Base-by-base conservation (phyloP, 805 yeast species). In the Ogataea methylovora region DNA sequence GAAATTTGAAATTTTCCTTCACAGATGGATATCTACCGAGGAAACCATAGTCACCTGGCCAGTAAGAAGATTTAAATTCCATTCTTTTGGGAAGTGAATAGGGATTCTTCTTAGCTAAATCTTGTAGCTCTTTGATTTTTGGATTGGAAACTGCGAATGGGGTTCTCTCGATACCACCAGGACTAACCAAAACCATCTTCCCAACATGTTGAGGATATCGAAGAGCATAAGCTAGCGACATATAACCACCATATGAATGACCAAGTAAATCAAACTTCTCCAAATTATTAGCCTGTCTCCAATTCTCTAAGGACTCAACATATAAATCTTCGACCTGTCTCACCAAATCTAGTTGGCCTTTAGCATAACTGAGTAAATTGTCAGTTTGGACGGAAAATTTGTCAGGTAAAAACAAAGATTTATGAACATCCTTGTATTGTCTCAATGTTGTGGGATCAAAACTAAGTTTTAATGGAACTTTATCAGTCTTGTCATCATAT, bases 171-270 rank as follows among this genome's bases (percentile, higher is more conserved):
- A 84, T 76, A 0, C 94, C 94, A 1, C 81, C 83, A 0, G 94
- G 94, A 10, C 86, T 77, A 3, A 80, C 69, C 17, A 84, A 59
- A 2, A 81, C 62, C 43, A 84, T 56, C 38, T 71, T 69, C 12
- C 66, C 56, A 6, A 84, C 63, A 4, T 64, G 51, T 0, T 69
- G 51, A 0, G 87, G 85, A 45, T 79, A 67, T 40, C 63, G 71
- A 28, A 76, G 49, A 2, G 83, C 66, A 51, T 80, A 84, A 6
- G 78, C 71, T 32, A 73, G 71, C 0, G 84, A 71, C 59, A 85
- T 60, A 45, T 81, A 79, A 0, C 86, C 92, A 22, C 94, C 94
- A 42, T 74, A 76, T 0, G 94, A 83, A 54, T 84, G 94, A 1
- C 86, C 90, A 15, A 84, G 58, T 11, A 84, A 49, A 46, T 73